These are phyloP conservation scores for Gryganskiella cystojenkinii DNA, from an alignment of 192 early-diverging fungal species.

Conservation along the genomic window DNA sequence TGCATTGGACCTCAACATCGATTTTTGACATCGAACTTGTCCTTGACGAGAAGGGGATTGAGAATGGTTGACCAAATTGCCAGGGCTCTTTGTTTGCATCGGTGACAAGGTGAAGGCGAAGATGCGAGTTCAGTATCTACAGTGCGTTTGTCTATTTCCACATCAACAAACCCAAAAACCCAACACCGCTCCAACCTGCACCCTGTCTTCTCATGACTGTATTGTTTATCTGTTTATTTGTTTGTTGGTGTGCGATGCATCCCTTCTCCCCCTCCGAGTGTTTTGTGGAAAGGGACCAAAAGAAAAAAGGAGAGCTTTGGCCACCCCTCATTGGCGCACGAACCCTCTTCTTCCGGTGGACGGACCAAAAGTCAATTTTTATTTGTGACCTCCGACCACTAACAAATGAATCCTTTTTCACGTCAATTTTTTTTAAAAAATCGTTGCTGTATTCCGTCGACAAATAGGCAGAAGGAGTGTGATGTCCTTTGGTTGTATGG, in stretches of 20 bases:
- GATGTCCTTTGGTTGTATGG: constrained; percentile 49
- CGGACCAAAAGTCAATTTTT: background rate
- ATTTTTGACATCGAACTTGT: too few species aligned
- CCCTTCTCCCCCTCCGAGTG: too few species aligned
- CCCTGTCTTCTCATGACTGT: background rate
- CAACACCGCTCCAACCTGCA: background rate
- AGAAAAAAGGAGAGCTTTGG: background rate
- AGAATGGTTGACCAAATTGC: background rate
- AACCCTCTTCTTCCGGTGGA: background rate
- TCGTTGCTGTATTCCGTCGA: too few species aligned
- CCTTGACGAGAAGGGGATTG: too few species aligned
- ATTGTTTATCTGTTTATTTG: background rate
- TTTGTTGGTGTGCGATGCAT: background rate
- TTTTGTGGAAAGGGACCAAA: too few species aligned
- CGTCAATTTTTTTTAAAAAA: background rate
- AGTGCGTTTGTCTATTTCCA: background rate
- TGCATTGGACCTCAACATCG: too few species aligned
- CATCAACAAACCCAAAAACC: background rate
- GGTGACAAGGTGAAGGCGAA: background rate
- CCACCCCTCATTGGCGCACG: background rate
- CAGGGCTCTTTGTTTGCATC: too few species aligned
- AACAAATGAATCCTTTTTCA: background rate
- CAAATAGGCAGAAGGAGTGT: constrained; percentile 46
- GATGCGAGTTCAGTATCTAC: background rate
- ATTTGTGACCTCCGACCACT: background rate